Evolutionary conservation across 495 filamentous ascomycete genomes (phyloP), one percentile per base, ranked within the genome.

Genomic region (Copromyces sp.): DNA sequence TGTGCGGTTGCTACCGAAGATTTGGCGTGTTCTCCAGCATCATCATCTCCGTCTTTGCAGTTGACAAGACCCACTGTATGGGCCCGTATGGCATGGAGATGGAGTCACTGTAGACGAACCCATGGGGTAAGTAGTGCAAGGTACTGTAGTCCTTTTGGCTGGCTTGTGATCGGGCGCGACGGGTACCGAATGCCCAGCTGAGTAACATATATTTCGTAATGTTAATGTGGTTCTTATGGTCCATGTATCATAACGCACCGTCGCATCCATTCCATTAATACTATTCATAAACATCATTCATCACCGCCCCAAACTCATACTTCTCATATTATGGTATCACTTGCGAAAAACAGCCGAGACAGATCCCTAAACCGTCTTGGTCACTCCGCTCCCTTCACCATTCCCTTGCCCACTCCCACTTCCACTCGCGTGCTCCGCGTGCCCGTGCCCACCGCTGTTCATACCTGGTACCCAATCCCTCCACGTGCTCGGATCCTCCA

Each of bases 401-500:
- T 69, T 41, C 42, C 53, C 71, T 42, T 73, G 14, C 61, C 65
- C 39, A 39, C 32, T 53, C 38, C 40, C 40, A 12, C 37, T 44
- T 20, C 8, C 44, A 14, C 29, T 4, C 41, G 68, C 40, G 7
- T 44, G 44, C 38, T 20, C 37, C 37, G n/a, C 41, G 53, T 37
- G 24, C 12, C 24, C 17, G 6, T 37, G 41, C 20, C 68, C 24
- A 44, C 24, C 17, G 39, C 20, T 3, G n/a, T 44, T 35, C 29
- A 65, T 35, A 65, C 53, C 53, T 6, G 53, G 29, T 7, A 79
- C 24, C 71, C 73, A 74, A 39, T 80, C 77, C 77, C 75, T 81
- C 32, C 82, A 71, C 65, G 71, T 73, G 29, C 73, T 68, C 37
- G 83, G 83, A 38, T 84, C 78, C 72, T 81, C 78, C 14, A 85